These are phyloP conservation scores for Pharnaceum exiguum DNA, from an alignment of 148 eudicot genomes.

Conservation along the genomic window DNA sequence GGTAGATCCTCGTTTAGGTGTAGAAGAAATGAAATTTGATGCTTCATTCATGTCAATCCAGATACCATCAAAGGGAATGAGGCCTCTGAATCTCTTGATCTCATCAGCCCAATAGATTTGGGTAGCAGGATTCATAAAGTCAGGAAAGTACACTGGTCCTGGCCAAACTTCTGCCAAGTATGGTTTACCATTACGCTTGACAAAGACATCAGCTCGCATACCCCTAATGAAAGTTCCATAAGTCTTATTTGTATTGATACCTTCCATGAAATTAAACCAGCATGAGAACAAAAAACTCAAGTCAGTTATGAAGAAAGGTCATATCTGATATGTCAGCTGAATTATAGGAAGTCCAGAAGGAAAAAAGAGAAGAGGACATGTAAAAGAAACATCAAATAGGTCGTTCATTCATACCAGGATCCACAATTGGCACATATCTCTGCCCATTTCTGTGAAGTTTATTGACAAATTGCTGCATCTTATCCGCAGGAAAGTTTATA, in stretches of 20 bases:
- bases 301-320: neutral
- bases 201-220: constrained; percentile 34
- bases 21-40: constrained; percentile 25
- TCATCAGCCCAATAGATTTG: constrained; percentile 39
- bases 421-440: constrained; percentile 37
- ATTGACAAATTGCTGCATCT: constrained; percentile 33
- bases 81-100: constrained; percentile 30
- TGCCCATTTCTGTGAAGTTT: constrained; percentile 43
- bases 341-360: neutral
- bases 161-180: constrained; percentile 53
- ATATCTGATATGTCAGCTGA: neutral
- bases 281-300: no score
- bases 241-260: constrained; percentile 35
- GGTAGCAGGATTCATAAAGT: constrained; percentile 40
- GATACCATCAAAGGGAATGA: constrained; percentile 32
- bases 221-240: constrained; percentile 39
- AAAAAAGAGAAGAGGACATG: neutral
- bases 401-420: constrained; percentile 33
- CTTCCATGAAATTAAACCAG: constrained; percentile 9
- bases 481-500: constrained; percentile 29
- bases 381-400: neutral
- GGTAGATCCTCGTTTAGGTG: constrained; percentile 25
- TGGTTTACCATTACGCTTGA: constrained; percentile 39
- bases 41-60: constrained; percentile 50
- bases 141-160: constrained; percentile 48